Percentiles rank a stretch among this genome's conserved stretches.
Conservation (phyloP, 768 basidiomycete genomes). For the Lyophyllum shimeji region DNA sequence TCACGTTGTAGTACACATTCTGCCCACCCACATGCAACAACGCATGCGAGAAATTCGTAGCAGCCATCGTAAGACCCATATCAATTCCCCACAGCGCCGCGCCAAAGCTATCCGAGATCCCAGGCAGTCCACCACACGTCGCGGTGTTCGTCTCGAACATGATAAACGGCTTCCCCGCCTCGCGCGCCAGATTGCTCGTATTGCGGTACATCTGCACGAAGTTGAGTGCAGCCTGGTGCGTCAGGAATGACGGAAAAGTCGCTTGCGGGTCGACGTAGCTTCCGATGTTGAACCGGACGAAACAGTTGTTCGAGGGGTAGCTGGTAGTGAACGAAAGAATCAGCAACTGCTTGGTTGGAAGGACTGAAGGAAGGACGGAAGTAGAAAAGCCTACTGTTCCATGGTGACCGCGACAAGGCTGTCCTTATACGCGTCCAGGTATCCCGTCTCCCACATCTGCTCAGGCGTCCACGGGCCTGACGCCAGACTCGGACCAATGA, state of each 20-base stretch:
- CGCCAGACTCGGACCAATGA: conserved; percentile 65
- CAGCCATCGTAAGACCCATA: conserved; percentile 56
- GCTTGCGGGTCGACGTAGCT: conserved; percentile 39
- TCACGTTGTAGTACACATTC: conserved; percentile 65
- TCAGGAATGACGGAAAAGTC: conserved; percentile 57
- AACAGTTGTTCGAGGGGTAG: conserved; percentile 63
- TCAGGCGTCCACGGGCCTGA: conserved; percentile 50
- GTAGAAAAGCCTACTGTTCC: conserved; percentile 53
- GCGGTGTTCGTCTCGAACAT: conserved; percentile 73
- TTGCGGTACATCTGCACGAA: conserved; percentile 55
- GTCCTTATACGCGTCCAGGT: conserved; percentile 38
- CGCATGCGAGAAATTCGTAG: conserved; percentile 53
- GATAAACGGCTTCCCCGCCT: conserved; percentile 34
- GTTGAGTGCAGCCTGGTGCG: conserved; percentile 50
- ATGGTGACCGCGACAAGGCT: conserved; percentile 49
- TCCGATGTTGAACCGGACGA: conserved; percentile 45
- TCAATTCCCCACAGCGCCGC: conserved; percentile 57
- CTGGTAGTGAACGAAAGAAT: conserved; percentile 41
- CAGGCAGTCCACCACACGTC: conserved; percentile 67
- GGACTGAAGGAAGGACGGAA: conserved; percentile 10
- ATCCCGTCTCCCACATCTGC: conserved; percentile 50
- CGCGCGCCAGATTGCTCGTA: conserved; percentile 45
- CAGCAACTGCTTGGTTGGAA: not conserved
- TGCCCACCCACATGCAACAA: conserved; percentile 66
- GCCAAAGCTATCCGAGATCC: conserved; percentile 60